Percentiles rank a stretch among this genome's conserved stretches.
Evolutionary conservation across 1,284 basidiomycete species (phyloP).

Genomic region (Apiotrichum veenhuisii): DNA sequence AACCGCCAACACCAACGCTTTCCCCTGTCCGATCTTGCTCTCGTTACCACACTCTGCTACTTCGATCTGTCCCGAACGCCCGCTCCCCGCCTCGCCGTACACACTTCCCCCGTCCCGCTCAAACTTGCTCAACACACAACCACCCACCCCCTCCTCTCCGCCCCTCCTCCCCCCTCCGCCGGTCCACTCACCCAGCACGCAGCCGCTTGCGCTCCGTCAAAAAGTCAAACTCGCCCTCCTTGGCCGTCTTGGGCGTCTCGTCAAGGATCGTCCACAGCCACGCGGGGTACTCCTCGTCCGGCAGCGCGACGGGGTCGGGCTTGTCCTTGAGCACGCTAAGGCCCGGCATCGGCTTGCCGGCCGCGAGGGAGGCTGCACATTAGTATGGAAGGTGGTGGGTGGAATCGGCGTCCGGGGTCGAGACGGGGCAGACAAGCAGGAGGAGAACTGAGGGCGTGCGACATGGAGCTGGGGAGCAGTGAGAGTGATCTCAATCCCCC

Average conservation of each 20-base stretch:
- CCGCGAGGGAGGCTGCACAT: slow-evolving; percentile 53
- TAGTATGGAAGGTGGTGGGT: neutral
- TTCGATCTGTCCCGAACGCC: too few species aligned
- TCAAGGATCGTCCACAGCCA: slow-evolving; percentile 81
- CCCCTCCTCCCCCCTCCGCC: neutral
- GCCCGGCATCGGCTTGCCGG: slow-evolving; percentile 69
- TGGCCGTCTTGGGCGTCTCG: slow-evolving; percentile 14
- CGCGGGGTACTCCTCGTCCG: slow-evolving; percentile 79
- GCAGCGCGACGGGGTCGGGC: slow-evolving; percentile 68
- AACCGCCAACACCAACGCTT: too few species aligned
- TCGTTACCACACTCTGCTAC: too few species aligned
- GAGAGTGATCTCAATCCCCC: too few species aligned
- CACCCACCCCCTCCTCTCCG: neutral
- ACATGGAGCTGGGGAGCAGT: neutral
- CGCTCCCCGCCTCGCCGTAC: too few species aligned
- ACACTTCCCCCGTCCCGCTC: too few species aligned
- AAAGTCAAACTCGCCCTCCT: slow-evolving; percentile 34
- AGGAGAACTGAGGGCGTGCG: neutral
- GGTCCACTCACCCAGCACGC: slow-evolving; percentile 37
- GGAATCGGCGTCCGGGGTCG: neutral
- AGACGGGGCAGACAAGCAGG: too few species aligned
- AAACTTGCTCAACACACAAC: neutral
- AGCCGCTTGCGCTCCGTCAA: slow-evolving; percentile 40
- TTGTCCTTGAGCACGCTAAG: slow-evolving; percentile 80
- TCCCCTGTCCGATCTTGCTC: neutral